Evolutionary conservation across 1,284 basidiomycete genomes (phyloP), one percentile per base, ranked within the genome.

Genomic region (Irpex rosettiformis): DNA sequence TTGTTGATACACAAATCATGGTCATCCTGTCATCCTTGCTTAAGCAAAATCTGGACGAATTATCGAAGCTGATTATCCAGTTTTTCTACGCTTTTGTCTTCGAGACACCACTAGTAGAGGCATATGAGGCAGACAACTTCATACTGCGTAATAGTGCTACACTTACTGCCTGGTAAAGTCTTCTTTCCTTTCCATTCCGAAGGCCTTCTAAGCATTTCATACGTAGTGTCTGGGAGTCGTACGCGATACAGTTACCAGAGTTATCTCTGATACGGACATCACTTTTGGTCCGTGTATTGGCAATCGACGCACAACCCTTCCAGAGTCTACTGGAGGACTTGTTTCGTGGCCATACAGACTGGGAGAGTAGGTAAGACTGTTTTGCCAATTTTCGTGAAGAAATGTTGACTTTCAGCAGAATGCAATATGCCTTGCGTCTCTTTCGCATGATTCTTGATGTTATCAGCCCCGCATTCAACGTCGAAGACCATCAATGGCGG

Each of bases 81-180:
- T 89, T 89, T 64, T 66, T 89, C n/a, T 73, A 80, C 60, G 70
- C 77, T 11, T 84, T 89, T 63, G 69, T 86, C 30, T 79, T 77
- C 47, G 79, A 85, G 43, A 79, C 85, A 0, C 76, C 81, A 0
- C 77, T 83, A 40, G 67, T 89, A 49, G 84, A 86, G 65, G 67
- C 80, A 0, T 80, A 86, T 62, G 88, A 89, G 69, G 75, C 87
- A 2, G 86, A 89, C 64, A 86, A 88, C 67, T 88, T 89, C 65
- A 78, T 89, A 24, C 67, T 89, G 43, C 78, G 80, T 30, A 88
- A 89, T 62, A 83, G 80, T 16, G 68, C 71, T 37, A 69, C 81
- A 21, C 72, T 90, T 21, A 77, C 78, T 43, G 70, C 73, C 42
- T 88, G 86, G 88, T 88, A 67, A 58, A 77, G 10, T 51, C 11